Evolutionary conservation across 768 basidiomycete species (phyloP), one percentile per base, ranked within the genome.

Genomic region (Kwoniella sp.): DNA sequence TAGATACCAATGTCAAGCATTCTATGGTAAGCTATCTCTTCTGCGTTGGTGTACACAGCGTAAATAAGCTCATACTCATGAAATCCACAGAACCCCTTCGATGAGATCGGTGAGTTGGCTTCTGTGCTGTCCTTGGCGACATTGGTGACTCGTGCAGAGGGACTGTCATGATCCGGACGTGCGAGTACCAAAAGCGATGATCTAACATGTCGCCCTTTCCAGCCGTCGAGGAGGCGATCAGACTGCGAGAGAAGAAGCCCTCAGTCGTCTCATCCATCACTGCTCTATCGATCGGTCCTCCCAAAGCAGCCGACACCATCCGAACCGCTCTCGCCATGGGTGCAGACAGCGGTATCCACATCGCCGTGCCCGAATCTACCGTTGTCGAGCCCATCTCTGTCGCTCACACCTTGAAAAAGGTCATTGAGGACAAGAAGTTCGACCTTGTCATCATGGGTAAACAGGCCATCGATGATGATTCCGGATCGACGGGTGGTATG

Each of bases 281-380:
- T 52, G 92, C 90, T 40, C 85, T 97, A 49, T 90, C 92, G n/a
- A 91, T 99, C 69, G 96, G 96, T 2, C 92, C 94, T 0, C 80
- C 94, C 6, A 98, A 98, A 77, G 84, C 91, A 0, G 72, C 86
- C 27, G 96, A 99, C 73, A 92, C 89, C 7, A 86, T 99, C 21
- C 90, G 96, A 59, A 96, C 95, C 1, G 96, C 92, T 0, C 87
- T 99, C 29, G 96, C 96, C 8, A 96, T 98, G 91, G 96, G 96
- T 25, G 95, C 95, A 3, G 95, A 99, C 83, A 82, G 87, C 5
- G 93, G 86, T 50, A 86, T 97, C 67, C 96, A 98, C 81, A 85
- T 98, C 82, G 90, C 93, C 80, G 82, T 88, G 10, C 86, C 89
- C 17, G 92, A 93, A 58, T 81, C 83, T 84, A 8, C 88, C 88